phyloP scores from a whole-genome alignment of 495 filamentous ascomycete genomes.

The Penicillium cosmopolitanum region DNA sequence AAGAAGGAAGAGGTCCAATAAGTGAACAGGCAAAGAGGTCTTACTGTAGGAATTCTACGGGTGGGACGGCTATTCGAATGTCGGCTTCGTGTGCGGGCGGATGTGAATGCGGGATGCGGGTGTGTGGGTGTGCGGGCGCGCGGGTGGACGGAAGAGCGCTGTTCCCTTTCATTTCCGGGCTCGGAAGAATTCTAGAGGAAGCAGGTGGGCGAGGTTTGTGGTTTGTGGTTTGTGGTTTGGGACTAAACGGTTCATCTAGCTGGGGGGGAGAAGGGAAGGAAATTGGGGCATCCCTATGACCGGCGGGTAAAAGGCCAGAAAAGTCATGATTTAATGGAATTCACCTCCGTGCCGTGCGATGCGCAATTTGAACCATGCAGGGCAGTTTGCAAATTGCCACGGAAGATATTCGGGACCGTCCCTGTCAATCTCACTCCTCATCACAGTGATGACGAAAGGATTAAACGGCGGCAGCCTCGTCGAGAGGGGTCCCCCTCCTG shows the following conservation, averaged over 20 bases:
- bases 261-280: not conserved
- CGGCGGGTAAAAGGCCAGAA: constrained; percentile 2
- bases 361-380: not conserved
- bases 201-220: too few relatives aligned
- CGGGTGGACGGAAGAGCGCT: constrained; percentile 10
- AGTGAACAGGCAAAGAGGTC: not conserved
- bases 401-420: constrained; percentile 6
- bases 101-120: not conserved
- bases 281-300: not conserved
- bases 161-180: constrained; percentile 9
- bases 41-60: too few relatives aligned
- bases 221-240: too few relatives aligned
- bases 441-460: not conserved
- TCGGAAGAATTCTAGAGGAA: not conserved
- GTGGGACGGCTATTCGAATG: too few relatives aligned
- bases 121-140: not conserved
- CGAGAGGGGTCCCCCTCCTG: not conserved
- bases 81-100: not conserved
- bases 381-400: not conserved
- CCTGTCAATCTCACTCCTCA: not conserved
- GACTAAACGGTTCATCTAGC: too few relatives aligned
- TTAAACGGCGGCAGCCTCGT: constrained; percentile 1
- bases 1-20: not conserved
- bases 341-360: constrained; percentile 12
- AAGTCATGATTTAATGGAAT: constrained; percentile 11